Percentiles rank a stretch among this genome's conserved stretches.
phyloP scores from a whole-genome alignment of 73 alveolate genomes.

The Symbiodinium natans region DNA sequence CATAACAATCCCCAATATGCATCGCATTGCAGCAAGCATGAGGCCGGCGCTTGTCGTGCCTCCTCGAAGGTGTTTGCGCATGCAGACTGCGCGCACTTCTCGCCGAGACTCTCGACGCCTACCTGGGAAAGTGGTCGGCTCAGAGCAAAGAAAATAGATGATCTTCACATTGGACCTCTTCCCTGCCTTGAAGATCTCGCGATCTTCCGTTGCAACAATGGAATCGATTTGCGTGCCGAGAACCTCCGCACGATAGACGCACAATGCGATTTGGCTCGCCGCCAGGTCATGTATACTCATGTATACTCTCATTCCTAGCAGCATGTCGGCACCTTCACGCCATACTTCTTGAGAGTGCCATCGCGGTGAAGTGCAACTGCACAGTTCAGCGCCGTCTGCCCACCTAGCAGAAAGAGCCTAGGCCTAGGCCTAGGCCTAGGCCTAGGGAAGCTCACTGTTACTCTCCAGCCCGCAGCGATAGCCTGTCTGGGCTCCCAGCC shows the following conservation, averaged over 20 bases:
- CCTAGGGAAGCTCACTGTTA: not conserved
- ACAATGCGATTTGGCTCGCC: not conserved
- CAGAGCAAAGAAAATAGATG: not conserved
- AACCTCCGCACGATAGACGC: not conserved
- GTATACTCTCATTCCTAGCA: not conserved
- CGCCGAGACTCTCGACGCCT: constrained; percentile 90
- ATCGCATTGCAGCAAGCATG: not conserved
- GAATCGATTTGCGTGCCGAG: constrained; percentile 94
- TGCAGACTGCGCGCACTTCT: constrained; percentile 87
- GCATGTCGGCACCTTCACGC: constrained; percentile 36
- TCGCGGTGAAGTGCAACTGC: constrained; percentile 53
- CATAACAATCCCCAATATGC: not conserved
- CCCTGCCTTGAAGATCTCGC: constrained; percentile 80
- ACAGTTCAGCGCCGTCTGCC: constrained; percentile 94
- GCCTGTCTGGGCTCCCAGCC: constrained; percentile 20
- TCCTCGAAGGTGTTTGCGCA: constrained; percentile 80
- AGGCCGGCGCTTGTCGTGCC: constrained; percentile 46
- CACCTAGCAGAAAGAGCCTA: not conserved
- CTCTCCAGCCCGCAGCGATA: not conserved
- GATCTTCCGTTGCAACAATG: constrained; percentile 78
- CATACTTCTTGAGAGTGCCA: constrained; percentile 83
- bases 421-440: not conserved
- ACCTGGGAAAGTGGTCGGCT: not conserved
- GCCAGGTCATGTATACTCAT: not conserved
- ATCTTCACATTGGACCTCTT: not conserved